Base-by-base conservation (phyloP, 2,329 filamentous ascomycete genomes). In the Colletotrichum lini region DNA sequence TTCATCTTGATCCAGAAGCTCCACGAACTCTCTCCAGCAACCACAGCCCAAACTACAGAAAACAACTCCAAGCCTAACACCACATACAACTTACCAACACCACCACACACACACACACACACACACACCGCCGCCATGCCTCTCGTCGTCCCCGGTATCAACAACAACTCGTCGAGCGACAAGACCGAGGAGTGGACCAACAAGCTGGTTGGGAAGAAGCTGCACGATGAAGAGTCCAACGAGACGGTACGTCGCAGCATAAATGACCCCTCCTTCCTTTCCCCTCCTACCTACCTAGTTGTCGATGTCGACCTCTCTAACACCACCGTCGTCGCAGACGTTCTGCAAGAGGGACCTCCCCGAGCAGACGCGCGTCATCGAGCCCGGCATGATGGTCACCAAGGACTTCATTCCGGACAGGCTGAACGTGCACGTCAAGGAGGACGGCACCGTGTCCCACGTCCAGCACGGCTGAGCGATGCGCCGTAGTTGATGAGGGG, bases 121-220 rank as follows among this genome's bases (percentile, higher is more conserved):
- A 58, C 5, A 45, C 49, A 40, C 57, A 72, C 56, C 61, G 35
- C 49, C 71, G 79, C n/a, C 82, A 91, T 92, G 90, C 90, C 90
- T 88, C 89, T 92, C 81, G 85, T 92, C 76, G 85, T 90, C 21
- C 89, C 89, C 66, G 88, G 87, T 77, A 81, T 91, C 75, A 90
- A 84, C 73, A 83, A 81, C 73, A 82, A 81, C 72, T 80, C 83
- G 50, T 79, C 79, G 73, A 77, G 82, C 78, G 77, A 82, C 78
- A 84, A 85, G 80, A 88, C 85, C 45, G 83, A 89, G 70, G 84
- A 89, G 76, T 92, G 90, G 90, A 82, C 82, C 74, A 86, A 85
- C 80, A 90, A 91, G 84, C 83, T 92, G 5, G 85, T 89, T 56
- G 90, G 90, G 77, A 92, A 92, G 87, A 91, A 85, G 58, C 80